Base-by-base conservation (phyloP, 2,329 filamentous ascomycete genomes). In the Colletotrichum musae region DNA sequence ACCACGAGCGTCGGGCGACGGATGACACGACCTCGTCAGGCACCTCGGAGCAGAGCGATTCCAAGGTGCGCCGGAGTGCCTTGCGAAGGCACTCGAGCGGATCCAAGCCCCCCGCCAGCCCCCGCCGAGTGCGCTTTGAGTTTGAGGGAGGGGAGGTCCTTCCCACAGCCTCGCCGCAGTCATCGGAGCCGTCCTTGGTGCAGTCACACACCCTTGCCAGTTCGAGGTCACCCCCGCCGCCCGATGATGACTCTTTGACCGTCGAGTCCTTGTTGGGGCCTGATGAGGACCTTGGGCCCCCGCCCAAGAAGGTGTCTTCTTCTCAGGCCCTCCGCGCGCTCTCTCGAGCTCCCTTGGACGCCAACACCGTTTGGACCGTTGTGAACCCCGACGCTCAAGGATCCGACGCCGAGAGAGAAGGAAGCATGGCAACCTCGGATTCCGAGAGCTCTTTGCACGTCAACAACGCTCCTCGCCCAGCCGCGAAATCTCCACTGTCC, bases 71-170 rank as follows among this genome's bases (percentile, higher is more conserved):
- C 54, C 83, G 88, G 72, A 90, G 89, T 73, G 89, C 88, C 53
- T 77, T 91, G 65, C 86, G 89, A 66, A 83, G 88, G 57, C 85
- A 86, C 1, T 88, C 86, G 6, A 88, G 84, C 73, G 71, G 71
- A 45, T 84, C 85, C 28, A 85, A 82, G 58, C 83, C 84, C 61
- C 80, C 79, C 6, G 81, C 83, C 51, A 89, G 88, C 73, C 88
- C 87, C n/a, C 85, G 89, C 36, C 84, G 88, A 68, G 89, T 91
- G 65, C 88, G 89, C 56, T 91, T 91, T 71, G 85, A 89, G 45
- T 85, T 91, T 53, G 84, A 85, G 75, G 89, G 88, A 61, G 81
- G 85, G 71, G 88, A 91, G 74, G 87, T 92, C 43, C 79, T 90
- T 66, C 88, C 89, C 21, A 90, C 88, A 53, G 80, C 85, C 28